phyloP scores from a whole-genome alignment of 805 yeast genomes.

The Helenozyma rhizophorensis region DNA sequence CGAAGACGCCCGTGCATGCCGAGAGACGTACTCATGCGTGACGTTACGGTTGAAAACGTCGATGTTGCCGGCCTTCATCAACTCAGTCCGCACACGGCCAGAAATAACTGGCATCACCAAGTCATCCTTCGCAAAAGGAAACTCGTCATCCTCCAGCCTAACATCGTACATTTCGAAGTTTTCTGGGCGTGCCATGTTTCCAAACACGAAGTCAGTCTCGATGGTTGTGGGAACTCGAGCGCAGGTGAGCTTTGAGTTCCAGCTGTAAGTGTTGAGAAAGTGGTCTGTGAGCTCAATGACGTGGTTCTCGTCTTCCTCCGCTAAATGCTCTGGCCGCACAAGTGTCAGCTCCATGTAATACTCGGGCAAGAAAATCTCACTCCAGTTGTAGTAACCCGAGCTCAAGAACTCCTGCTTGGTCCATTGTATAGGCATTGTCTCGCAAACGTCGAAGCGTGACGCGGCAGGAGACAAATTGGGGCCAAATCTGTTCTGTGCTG shows the following conservation, averaged over 20 bases:
- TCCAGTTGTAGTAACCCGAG: slow-evolving; percentile 38
- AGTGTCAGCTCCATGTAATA: slow-evolving; percentile 35
- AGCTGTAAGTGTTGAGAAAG: slow-evolving; percentile 27
- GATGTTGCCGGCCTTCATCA: slow-evolving; percentile 31
- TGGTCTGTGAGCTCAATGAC: slow-evolving; percentile 25
- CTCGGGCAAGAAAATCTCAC: slow-evolving; percentile 44
- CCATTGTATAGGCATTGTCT: slow-evolving; percentile 23
- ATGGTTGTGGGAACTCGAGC: slow-evolving; percentile 23
- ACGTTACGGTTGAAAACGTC: slow-evolving; percentile 37
- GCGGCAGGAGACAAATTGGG: slow-evolving; percentile 9
- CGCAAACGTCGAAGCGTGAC: slow-evolving; percentile 24
- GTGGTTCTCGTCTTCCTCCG: slow-evolving; percentile 4
- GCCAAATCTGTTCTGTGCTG: slow-evolving; percentile 13
- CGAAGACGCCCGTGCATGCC: slow-evolving; percentile 1
- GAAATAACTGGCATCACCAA: slow-evolving; percentile 37
- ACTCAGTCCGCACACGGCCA: slow-evolving; percentile 47
- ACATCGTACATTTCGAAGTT: slow-evolving; percentile 21
- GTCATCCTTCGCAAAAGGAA: slow-evolving; percentile 18
- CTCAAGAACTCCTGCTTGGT: slow-evolving; percentile 16
- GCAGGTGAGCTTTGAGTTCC: slow-evolving; percentile 23
- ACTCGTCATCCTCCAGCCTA: slow-evolving; percentile 1
- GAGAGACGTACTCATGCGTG: slow-evolving; percentile 20
- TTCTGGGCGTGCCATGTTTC: slow-evolving; percentile 22
- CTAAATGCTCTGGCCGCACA: slow-evolving; percentile 36
- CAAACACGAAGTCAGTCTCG: slow-evolving; percentile 25